Base-by-base conservation (phyloP, 768 basidiomycete species). In the Phallus indusiatus region DNA sequence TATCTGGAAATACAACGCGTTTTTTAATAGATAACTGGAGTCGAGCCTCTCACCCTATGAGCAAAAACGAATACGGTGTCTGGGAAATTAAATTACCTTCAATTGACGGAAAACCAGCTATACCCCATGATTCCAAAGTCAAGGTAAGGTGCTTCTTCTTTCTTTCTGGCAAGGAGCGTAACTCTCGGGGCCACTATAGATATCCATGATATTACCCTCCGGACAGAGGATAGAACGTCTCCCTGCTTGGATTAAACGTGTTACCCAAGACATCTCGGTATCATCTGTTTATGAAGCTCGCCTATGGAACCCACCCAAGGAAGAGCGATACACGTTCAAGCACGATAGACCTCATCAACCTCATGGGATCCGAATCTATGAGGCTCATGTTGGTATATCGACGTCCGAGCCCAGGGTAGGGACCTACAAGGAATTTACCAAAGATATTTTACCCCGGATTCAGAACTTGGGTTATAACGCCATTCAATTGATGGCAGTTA, bases 351-450 rank as follows among this genome's bases (percentile, higher is more conserved):
- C 90, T 11, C 76, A 81, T 0, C 81, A 83, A 60, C 85, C 87
- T 12, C 73, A 74, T 17, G 78, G 84, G 36, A 69, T 84, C 48
- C 85, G 86, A 63, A 94, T 99, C 60, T 99, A 99, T 68, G 96
- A 99, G 69, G 96, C 94, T 0, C 96, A 99, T 67, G 94, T 98
- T 63, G 96, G 96, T 7, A 98, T 98, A 61, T 95, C 96, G 14
- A 90, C 93, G 14, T 69, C 86, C 1, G 94, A 98, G 66, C 76
- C 78, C 49, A 78, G 90, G 59, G 90, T 98, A 28, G 96, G 94
- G 12, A 90, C 89, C 2, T 99, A 97, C 80, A 92, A 88, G 69
- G 96, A 98, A 72, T 99, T 99, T 66, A 94, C 92, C 24, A 72
- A 74, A 56, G 80, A 95, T 67, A 73, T 89, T 50, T 78, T 99